These are phyloP conservation scores for Scheffersomyces titani DNA, from an alignment of 1,139 yeast genomes.

Conservation along the genomic window DNA sequence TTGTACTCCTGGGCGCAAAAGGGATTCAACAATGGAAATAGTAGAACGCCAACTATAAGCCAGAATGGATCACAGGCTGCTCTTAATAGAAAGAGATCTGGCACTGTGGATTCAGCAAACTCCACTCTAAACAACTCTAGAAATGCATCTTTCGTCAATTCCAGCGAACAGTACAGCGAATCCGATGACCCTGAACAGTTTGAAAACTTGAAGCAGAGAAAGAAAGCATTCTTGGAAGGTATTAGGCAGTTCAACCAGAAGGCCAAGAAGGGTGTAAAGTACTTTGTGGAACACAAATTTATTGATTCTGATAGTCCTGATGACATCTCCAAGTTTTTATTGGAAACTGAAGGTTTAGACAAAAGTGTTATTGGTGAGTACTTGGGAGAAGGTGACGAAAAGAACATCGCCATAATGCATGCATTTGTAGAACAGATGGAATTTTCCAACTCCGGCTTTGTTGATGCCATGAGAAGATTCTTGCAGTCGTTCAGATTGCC, in stretches of 20 bases:
- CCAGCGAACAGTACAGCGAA: conserved; percentile 28
- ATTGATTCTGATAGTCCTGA: conserved; percentile 60
- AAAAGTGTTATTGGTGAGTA: conserved; percentile 87
- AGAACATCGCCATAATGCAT: conserved; percentile 83
- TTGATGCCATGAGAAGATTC: conserved; percentile 81
- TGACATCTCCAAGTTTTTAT: conserved; percentile 72
- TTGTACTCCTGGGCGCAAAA: conserved; percentile 88
- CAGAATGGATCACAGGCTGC: conserved; percentile 19
- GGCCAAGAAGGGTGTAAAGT: conserved; percentile 76
- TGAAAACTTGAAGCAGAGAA: conserved; percentile 80
- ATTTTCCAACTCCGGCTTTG: conserved; percentile 67
- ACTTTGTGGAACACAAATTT: conserved; percentile 63
- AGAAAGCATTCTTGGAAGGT: conserved; percentile 79
- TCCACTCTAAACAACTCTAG: conserved; percentile 30
- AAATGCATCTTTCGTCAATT: conserved; percentile 34
- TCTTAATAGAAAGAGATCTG: conserved; percentile 37
- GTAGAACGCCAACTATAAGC: conserved; percentile 4
- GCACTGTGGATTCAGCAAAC: conserved; percentile 41
- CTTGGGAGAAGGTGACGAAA: conserved; percentile 85
- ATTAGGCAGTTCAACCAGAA: conserved; percentile 78
- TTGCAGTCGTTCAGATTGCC: conserved; percentile 91
- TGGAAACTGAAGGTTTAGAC: conserved; percentile 79
- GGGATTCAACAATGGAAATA: conserved; percentile 41
- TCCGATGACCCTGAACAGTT: conserved; percentile 82
- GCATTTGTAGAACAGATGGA: conserved; percentile 90